These are phyloP conservation scores for Litchi chinensis DNA, from an alignment of 345 rosid species.

Conservation along the genomic window DNA sequence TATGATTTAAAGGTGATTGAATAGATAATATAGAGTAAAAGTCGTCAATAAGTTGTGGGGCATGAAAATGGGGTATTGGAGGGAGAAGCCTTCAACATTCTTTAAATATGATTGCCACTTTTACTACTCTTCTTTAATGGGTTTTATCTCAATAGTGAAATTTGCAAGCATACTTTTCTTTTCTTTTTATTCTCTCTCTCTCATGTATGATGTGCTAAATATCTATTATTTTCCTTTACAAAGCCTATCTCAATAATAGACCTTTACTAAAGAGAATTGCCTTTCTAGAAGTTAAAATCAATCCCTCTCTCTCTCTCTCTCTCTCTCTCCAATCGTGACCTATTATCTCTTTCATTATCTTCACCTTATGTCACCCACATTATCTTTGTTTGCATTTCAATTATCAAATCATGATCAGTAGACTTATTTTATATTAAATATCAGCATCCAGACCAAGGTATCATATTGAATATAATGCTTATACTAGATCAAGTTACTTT, in stretches of 20 bases:
- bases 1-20: constrained; percentile 22
- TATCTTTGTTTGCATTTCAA: constrained; percentile 30
- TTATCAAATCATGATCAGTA: constrained; percentile 31
- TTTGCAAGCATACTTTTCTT: background rate
- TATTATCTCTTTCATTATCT: constrained; percentile 32
- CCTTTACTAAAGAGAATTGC: constrained; percentile 16
- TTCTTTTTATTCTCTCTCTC: background rate
- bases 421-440: constrained; percentile 12
- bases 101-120: constrained; percentile 26
- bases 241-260: constrained; percentile 16
- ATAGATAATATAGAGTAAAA: constrained; percentile 5
- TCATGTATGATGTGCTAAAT: constrained; percentile 3
- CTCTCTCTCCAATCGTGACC: no score
- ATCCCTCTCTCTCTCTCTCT: background rate
- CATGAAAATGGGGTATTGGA: constrained; percentile 15
- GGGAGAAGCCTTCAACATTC: constrained; percentile 8
- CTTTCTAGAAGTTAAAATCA: constrained; percentile 29
- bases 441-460: background rate
- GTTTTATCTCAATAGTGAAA: constrained; percentile 27
- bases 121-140: constrained; percentile 25
- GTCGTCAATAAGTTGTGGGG: constrained; percentile 13
- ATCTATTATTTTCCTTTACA: constrained; percentile 21
- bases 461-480: background rate
- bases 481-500: background rate
- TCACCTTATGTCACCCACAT: constrained; percentile 18